Evolutionary conservation across 306 rosid genomes (phyloP).

Genomic region (Abrus precatorius): DNA sequence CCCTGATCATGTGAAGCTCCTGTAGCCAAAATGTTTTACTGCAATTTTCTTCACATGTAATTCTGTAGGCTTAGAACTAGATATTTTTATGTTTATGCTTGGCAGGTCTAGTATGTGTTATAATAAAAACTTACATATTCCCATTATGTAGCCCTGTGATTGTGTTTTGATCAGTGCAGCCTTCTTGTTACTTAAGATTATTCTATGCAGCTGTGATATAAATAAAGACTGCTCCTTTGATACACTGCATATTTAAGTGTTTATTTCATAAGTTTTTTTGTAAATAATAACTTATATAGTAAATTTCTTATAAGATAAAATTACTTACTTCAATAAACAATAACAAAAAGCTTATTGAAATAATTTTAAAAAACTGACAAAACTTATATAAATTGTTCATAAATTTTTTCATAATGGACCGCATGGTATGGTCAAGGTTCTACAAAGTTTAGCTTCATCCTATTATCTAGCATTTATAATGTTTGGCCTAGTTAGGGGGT

Average conservation of each 20-base stretch:
- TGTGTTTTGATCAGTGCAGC: slow-evolving; percentile 41
- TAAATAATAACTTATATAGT: no score
- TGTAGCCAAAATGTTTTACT: slow-evolving; percentile 35
- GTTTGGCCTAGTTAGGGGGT: no score
- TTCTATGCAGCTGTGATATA: slow-evolving; percentile 56
- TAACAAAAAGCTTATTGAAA: no score
- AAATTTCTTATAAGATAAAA: no score
- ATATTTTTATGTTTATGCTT: slow-evolving; percentile 41
- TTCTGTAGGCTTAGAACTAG: slow-evolving; percentile 47
- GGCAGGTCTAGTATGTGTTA: slow-evolving; percentile 44
- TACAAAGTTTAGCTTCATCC: no score
- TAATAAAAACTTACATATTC: slow-evolving; percentile 52
- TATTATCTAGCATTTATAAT: no score
- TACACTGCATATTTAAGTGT: not conserved
- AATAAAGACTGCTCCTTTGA: slow-evolving; percentile 38
- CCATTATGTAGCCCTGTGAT: slow-evolving; percentile 37
- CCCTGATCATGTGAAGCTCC: slow-evolving; percentile 50
- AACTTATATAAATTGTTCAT: no score
- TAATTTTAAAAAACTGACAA: no score
- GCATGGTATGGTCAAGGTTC: no score
- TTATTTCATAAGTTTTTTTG: no score
- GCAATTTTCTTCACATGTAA: slow-evolving; percentile 52
- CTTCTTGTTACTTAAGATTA: slow-evolving; percentile 31
- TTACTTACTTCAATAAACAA: no score
- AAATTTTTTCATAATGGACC: no score